Evolutionary conservation across 768 basidiomycete genomes (phyloP).

Genomic region (Psilocybe cyanescens): DNA sequence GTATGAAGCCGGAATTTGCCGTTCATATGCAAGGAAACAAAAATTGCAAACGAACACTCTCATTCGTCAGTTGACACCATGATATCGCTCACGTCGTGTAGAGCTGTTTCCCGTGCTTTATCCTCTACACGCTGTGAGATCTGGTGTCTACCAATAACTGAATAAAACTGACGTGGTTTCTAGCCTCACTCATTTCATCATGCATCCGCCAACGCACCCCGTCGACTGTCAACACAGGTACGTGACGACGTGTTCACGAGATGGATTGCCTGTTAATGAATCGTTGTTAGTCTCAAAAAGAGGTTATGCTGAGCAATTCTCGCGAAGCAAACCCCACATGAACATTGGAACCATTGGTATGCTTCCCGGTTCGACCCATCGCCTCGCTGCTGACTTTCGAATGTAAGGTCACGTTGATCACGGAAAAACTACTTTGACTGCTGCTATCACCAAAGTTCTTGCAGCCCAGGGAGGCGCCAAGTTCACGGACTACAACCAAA

Average conservation of each 20-base stretch:
- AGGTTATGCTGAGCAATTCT: conserved; percentile 80
- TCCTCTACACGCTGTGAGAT: conserved; percentile 48
- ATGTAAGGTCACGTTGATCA: conserved; percentile 89
- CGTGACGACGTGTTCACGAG: conserved; percentile 22
- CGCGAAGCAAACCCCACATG: conserved; percentile 86
- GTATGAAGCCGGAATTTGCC: conserved; percentile 27
- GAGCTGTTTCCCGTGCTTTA: conserved; percentile 51
- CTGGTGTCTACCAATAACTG: conserved; percentile 1
- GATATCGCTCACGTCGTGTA: conserved; percentile 56
- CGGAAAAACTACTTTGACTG: conserved; percentile 97
- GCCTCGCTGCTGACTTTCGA: conserved; percentile 7
- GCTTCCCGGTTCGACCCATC: conserved; percentile 21
- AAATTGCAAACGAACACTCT: conserved; percentile 26
- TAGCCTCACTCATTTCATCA: conserved; percentile 39
- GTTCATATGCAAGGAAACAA: conserved; percentile 21
- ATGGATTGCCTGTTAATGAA: conserved; percentile 1
- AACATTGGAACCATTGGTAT: conserved; percentile 93
- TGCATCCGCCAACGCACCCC: conserved; percentile 38
- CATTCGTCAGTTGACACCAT: conserved; percentile 35
- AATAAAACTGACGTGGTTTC: conserved; percentile 8
- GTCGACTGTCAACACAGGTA: conserved; percentile 29
- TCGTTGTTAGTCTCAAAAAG: conserved; percentile 50
- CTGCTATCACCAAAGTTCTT: conserved; percentile 94
- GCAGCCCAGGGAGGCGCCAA: conserved; percentile 74
- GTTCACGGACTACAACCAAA: conserved; percentile 96